Percentiles rank a stretch among this genome's conserved stretches.
Conservation (phyloP, 1,284 basidiomycete genomes). For the Takashimella tepidaria region DNA sequence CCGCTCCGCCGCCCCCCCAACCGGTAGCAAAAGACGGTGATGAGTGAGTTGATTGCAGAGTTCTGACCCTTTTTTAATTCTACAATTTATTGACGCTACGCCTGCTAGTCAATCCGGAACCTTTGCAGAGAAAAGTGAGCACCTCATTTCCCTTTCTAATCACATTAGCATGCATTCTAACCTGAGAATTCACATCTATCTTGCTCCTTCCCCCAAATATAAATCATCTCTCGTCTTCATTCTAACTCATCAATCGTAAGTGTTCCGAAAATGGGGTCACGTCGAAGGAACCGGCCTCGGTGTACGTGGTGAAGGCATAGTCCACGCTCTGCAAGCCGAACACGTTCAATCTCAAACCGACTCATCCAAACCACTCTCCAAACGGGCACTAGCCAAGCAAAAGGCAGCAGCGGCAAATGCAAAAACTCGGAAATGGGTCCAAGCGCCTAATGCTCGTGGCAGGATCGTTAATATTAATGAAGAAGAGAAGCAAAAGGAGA, state of each 20-base stretch:
- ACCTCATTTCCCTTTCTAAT: not conserved
- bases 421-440: constrained; percentile 36
- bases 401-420: constrained; percentile 39
- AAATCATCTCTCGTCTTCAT: no score
- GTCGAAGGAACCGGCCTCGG: constrained; percentile 87
- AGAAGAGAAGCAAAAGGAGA: constrained; percentile 65
- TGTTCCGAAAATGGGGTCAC: constrained; percentile 76
- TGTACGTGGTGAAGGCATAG: constrained; percentile 72
- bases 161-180: not conserved
- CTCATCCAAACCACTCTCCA: constrained; percentile 25
- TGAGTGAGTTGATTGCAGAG: constrained; percentile 11
- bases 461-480: constrained; percentile 83
- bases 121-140: constrained; percentile 44
- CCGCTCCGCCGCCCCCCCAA: constrained; percentile 4
- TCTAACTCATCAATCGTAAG: no score
- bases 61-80: no score
- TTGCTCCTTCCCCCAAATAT: no score
- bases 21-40: constrained; percentile 10
- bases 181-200: no score
- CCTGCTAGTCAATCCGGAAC: constrained; percentile 21
- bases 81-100: not conserved
- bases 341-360: constrained; percentile 46
- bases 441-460: constrained; percentile 56
- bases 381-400: constrained; percentile 36
- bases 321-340: constrained; percentile 78